Conservation (phyloP, 345 rosid genomes). For the Pistacia integerrima region DNA sequence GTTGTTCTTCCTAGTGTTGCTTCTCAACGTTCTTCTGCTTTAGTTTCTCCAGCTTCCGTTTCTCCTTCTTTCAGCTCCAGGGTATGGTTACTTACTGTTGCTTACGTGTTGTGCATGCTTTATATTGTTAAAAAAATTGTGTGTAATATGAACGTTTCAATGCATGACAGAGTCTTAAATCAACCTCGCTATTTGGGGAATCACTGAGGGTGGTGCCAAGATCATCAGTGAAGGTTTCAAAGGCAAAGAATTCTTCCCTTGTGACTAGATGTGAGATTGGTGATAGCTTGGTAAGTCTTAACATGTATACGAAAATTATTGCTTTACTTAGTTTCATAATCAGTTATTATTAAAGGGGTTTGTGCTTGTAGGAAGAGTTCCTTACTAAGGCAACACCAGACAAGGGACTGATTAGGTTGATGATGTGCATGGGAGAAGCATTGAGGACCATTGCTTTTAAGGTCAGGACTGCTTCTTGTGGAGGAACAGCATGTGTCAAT, state of each 20-base stretch:
- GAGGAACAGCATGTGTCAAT: constrained; percentile 93
- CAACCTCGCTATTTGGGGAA: constrained; percentile 74
- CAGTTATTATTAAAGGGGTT: background rate
- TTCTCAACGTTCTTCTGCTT: constrained; percentile 69
- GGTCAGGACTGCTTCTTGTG: constrained; percentile 97
- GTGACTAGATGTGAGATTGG: constrained; percentile 89
- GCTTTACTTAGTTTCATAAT: background rate
- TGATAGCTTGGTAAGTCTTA: constrained; percentile 73
- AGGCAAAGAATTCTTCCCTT: constrained; percentile 49
- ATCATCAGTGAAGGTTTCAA: constrained; percentile 51
- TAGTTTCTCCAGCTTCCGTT: constrained; percentile 54
- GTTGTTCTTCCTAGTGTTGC: constrained; percentile 62
- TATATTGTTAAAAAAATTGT: background rate
- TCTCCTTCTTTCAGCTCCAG: constrained; percentile 63
- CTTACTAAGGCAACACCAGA: constrained; percentile 79
- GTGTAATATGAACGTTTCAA: background rate
- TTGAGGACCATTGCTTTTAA: constrained; percentile 85
- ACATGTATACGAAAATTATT: background rate
- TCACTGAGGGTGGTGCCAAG: constrained; percentile 56
- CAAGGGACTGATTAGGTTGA: constrained; percentile 70
- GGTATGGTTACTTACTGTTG: constrained; percentile 36
- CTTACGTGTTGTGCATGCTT: background rate
- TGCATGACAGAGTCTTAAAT: constrained; percentile 39
- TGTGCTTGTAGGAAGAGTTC: constrained; percentile 76
- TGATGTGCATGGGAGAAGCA: constrained; percentile 97